A percentile compares a stretch with the other conserved stretches of the same genome.
phyloP scores from a whole-genome alignment of 148 eudicot genomes.

The Rhododendron ovatum region DNA sequence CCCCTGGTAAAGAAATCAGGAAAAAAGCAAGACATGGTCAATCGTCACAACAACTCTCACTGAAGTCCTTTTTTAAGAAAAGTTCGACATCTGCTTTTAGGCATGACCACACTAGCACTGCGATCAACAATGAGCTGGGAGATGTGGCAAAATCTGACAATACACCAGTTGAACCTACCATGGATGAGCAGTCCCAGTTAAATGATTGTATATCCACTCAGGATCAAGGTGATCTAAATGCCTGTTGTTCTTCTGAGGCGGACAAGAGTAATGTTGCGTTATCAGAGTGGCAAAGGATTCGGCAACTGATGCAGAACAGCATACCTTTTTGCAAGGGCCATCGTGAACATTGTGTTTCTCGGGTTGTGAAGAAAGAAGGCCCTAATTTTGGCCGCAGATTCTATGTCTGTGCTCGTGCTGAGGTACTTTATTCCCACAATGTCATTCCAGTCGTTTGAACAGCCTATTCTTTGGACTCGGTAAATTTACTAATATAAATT shows the following conservation, averaged over 20 bases:
- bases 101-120: conserved; percentile 17
- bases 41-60: conserved; percentile 75
- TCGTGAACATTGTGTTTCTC: conserved; percentile 74
- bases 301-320: conserved; percentile 80
- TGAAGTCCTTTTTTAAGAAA: conserved; percentile 74
- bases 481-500: background rate
- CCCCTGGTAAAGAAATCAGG: conserved; percentile 29
- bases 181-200: conserved; percentile 17
- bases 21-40: conserved; percentile 63
- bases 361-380: conserved; percentile 89
- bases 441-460: background rate
- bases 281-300: conserved; percentile 93
- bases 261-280: conserved; percentile 54
- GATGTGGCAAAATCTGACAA: conserved; percentile 22
- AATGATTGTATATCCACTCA: conserved; percentile 18
- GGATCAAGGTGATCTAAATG: conserved; percentile 22
- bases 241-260: conserved; percentile 29
- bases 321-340: conserved; percentile 94
- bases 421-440: conserved; percentile 44
- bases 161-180: conserved; percentile 15
- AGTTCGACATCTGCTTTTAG: conserved; percentile 22
- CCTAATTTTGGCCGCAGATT: conserved; percentile 81
- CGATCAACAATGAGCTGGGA: conserved; percentile 22
- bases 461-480: background rate
- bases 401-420: conserved; percentile 92